Base-by-base conservation (phyloP, 345 rosid genomes). In the Populus deltoides region DNA sequence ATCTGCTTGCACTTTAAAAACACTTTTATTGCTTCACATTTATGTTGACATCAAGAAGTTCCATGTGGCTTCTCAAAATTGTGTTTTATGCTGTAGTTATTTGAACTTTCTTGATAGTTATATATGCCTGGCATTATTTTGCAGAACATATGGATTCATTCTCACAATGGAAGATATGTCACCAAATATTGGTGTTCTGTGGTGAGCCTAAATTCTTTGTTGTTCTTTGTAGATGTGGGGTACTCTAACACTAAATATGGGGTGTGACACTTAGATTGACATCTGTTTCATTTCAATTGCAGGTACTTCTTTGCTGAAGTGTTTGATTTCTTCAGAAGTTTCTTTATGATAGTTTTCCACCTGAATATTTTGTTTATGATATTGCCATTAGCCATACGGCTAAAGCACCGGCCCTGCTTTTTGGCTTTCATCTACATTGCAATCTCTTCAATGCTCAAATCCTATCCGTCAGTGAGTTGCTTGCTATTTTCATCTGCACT, bases 221-320 rank as follows among this genome's bases (percentile, higher is more conserved):
- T 59, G 1, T 70, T 80, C 43, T 38, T 33, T 65, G n/a, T 33
- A 9, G 38, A 49, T 13, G 25, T 67, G 59, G 65, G 45, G 55
- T 45, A 65, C 70, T 45, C 77, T 79, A 27, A 27, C 27, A 63
- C 25, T 25, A 49, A 24, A 27, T 41, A 38, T 53, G 59, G 47
- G 68, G 25, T 65, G n/a, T 75, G 33, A 63, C 45, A 75, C 67
- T 62, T 65, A 17, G 33, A 68, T 45, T 8, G 16, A 35, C 17
- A 67, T 66, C 31, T 75, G 31, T 71, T 75, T 71, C 3, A 65
- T 82, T 70, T 78, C 77, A 76, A 25, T 66, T 71, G 86, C 91
- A 92, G 98, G 98, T 91, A 96, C 88, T 93, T 96, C 92, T 93
- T 92, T 82, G 99, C 99, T 1, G 98, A 96, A 90, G 98, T 93